Conservation (phyloP, 176 grass and related monocot species). For the Secale cereale region DNA sequence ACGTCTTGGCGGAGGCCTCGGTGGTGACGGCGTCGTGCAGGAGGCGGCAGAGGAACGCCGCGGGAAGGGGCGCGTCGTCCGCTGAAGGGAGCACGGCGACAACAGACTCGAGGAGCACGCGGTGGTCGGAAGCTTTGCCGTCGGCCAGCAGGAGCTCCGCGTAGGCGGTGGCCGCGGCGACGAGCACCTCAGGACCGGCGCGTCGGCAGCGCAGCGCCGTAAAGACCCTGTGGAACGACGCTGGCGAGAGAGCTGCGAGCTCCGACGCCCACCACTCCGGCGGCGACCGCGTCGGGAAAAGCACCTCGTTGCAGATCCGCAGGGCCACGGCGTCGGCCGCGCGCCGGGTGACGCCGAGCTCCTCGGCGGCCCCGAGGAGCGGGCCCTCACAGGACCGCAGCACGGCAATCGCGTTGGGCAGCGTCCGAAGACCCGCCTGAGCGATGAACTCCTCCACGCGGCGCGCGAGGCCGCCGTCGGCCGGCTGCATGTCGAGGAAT, state of each 20-base stretch:
- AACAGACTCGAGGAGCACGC: conserved; percentile 40
- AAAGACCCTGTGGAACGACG: conserved; percentile 58
- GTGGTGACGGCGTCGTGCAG: conserved; percentile 45
- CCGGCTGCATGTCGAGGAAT: conserved; percentile 60
- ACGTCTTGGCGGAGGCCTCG: conserved; percentile 26
- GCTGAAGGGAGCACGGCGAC: conserved; percentile 43
- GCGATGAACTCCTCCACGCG: conserved; percentile 66
- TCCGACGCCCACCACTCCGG: conserved; percentile 62
- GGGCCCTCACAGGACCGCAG: conserved; percentile 61
- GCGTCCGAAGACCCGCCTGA: conserved; percentile 42
- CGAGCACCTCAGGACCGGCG: conserved; percentile 33
- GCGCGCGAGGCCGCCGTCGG: conserved; percentile 28
- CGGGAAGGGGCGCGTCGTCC: conserved; percentile 38
- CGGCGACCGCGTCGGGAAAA: conserved; percentile 43
- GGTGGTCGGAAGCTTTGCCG: conserved; percentile 8
- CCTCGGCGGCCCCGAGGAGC: conserved; percentile 42
- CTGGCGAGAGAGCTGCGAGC: conserved; percentile 35
- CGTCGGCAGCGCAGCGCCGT: conserved; percentile 42
- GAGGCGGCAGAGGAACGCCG: conserved; percentile 59
- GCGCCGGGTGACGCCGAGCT: conserved; percentile 40
- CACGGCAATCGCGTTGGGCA: conserved; percentile 49
- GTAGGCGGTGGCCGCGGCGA: conserved; percentile 34
- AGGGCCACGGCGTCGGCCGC: conserved; percentile 46
- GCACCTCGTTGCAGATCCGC: conserved; percentile 54
- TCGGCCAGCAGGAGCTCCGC: conserved; percentile 46